Evolutionary conservation across 495 filamentous ascomycete genomes (phyloP).

Genomic region (Penicillium canariense): DNA sequence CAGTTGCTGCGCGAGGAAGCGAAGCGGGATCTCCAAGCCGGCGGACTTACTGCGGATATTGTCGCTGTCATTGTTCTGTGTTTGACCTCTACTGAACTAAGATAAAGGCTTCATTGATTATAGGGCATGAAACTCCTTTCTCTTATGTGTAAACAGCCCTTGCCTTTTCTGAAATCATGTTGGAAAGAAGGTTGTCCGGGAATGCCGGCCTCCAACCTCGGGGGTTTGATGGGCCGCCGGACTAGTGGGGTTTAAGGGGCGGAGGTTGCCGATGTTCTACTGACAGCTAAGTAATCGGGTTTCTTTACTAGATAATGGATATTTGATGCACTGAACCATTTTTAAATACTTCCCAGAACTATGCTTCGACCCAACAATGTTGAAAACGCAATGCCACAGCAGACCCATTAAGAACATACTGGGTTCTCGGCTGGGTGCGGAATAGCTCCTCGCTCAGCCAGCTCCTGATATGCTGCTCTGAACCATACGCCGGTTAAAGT

Average conservation of each 20-base stretch:
- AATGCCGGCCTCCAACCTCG: background rate
- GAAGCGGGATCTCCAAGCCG: too few species aligned
- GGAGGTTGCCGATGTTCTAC: background rate
- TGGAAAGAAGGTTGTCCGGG: background rate
- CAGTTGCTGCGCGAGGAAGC: conserved; percentile 1
- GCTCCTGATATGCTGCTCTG: conserved; percentile 24
- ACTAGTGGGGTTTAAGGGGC: background rate
- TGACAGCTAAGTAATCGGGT: too few species aligned
- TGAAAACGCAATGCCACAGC: conserved; percentile 14
- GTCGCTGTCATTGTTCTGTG: background rate
- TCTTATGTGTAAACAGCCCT: background rate
- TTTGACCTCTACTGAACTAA: background rate
- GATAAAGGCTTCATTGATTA: background rate
- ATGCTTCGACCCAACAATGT: conserved; percentile 14
- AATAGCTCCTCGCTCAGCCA: conserved; percentile 22
- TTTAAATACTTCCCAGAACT: background rate
- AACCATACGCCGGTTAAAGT: conserved; percentile 30
- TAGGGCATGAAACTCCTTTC: background rate
- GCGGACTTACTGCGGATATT: conserved; percentile 23
- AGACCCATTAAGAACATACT: conserved; percentile 16
- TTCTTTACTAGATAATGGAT: too few species aligned
- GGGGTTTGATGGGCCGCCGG: background rate
- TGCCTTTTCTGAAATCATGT: background rate
- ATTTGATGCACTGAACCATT: background rate
- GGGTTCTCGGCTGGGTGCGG: conserved; percentile 25